phyloP scores from a whole-genome alignment of 257 asterid species.

The Scutellaria baicalensis region DNA sequence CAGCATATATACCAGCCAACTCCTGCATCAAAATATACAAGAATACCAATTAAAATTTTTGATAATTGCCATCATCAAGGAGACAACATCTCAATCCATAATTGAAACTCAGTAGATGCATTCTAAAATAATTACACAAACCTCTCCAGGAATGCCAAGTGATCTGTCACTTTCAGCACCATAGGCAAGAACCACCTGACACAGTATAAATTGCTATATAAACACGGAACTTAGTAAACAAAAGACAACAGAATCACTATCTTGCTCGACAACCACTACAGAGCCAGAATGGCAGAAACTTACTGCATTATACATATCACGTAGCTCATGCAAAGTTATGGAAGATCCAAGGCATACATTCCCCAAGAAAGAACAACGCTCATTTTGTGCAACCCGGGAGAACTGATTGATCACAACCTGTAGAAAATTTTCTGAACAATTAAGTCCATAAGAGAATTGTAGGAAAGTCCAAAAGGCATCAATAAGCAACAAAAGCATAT shows the following conservation, averaged over 20 bases:
- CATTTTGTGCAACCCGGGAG: constrained; percentile 65
- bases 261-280: constrained; percentile 1
- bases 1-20: constrained; percentile 56
- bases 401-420: constrained; percentile 91
- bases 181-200: constrained; percentile 87
- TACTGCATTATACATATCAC: constrained; percentile 76
- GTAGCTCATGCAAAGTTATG: constrained; percentile 67
- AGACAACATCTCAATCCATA: not conserved
- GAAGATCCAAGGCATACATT: constrained; percentile 80
- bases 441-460: constrained; percentile 28
- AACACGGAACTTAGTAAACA: not conserved
- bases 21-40: constrained; percentile 32
- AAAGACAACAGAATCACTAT: not conserved
- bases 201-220: not conserved
- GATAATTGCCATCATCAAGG: not conserved
- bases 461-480: not conserved
- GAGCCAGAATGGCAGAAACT: constrained; percentile 9
- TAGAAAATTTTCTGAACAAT: constrained; percentile 33
- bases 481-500: not conserved
- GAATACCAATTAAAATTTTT: constrained; percentile 1
- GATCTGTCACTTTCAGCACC: constrained; percentile 94
- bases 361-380: constrained; percentile 77
- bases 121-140: constrained; percentile 16
- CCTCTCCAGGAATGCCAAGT: constrained; percentile 88
- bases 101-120: not conserved